Evolutionary conservation across 306 rosid genomes (phyloP), one percentile per base, ranked within the genome.

Genomic region (Gynostemma pentaphyllum): DNA sequence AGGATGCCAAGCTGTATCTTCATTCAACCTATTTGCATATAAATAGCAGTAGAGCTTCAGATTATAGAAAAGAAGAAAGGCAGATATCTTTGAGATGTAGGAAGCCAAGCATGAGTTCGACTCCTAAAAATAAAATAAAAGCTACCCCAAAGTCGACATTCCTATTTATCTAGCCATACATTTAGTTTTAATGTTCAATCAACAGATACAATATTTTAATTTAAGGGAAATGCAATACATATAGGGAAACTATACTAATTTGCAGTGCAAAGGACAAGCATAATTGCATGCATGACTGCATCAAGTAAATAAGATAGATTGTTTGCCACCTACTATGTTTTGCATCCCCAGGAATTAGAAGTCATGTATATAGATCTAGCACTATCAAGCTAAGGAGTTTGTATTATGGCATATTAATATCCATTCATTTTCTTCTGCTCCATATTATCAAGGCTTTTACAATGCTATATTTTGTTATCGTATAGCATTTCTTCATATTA

Each of bases 1-100:
- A 56, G 99, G 99, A 45, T 78, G 90, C 96, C 99, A 92, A 69
- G 99, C 96, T 45, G 96, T 92, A 74, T 92, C 99, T 81, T 84
- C 96, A 27, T 5, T 21, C 75, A 88, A 77, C 99, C 99, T 92
- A 70, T 5, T 68, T 36, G 45, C 75, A 45, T 22, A 15, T 45
- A 56, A 68, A 40, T 22, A 23, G n/a, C n/a, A 66, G 52, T 16
- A 62, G 30, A 66, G 29, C 22, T 23, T 23, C 37, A 22, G 56
- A 45, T 63, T 34, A 13, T 29, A 55, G 11, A 53, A 1, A 50
- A 8, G 41, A 45, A 7, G 11, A 46, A 36, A 49, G 66, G 50
- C 34, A 28, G 45, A 68, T 27, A 51, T n/a, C 62, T 13, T 50
- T 57, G 4, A 32, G 5, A 5, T 34, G 45, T 12, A 57, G 12